Evolutionary conservation across 352 stramenopile species (phyloP), one percentile per base, ranked within the genome.

Genomic region (Globisporangium okanoganense): DNA sequence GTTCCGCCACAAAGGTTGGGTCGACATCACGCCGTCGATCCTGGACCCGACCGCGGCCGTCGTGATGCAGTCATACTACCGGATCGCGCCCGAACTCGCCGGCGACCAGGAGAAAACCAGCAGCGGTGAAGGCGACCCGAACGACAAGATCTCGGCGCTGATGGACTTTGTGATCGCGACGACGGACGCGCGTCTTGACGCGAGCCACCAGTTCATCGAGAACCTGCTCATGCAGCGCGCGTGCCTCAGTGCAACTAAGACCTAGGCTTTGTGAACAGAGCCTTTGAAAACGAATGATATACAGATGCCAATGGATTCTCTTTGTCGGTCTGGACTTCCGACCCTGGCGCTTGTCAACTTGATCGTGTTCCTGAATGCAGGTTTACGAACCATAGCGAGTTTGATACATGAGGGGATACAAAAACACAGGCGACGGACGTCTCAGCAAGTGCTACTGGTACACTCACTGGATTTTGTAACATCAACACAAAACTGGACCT

Each of bases 31-130:
- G 14, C 61, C 54, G 36, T 51, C 35, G 16, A 48, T 29, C 16
- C 41, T 47, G 16, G 41, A 61, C 13, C 61, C 55, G 22, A 36
- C 8, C 5, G 48, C 61, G 27, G 54, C 54, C 18, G 61, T 62
- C 5, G 53, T 61, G 61, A 67, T 67, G 47, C 47, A 62, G 29
- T 67, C 55, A 35, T 57, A 62, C 53, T 58, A 67, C 27, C 44
- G 35, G n/a, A 67, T 62, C 20, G 55, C 49, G 20, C 53, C 61
- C 0, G 55, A 67, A 18, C 48, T 64, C 27, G 58, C 25, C 3
- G 43, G n/a, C 29, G 24, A 56, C 5, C 20, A 29, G 10, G 24
- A n/a, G n/a, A n/a, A 47, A 18, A 38, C 14, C 8, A 14, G 6
- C 5, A 24, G 47, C 29, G 2, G 24, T 1, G 24, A 31, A 16